Percentiles rank a stretch among this genome's conserved stretches.
phyloP scores from a whole-genome alignment of 2,329 filamentous ascomycete genomes.

The Eutypa lata region DNA sequence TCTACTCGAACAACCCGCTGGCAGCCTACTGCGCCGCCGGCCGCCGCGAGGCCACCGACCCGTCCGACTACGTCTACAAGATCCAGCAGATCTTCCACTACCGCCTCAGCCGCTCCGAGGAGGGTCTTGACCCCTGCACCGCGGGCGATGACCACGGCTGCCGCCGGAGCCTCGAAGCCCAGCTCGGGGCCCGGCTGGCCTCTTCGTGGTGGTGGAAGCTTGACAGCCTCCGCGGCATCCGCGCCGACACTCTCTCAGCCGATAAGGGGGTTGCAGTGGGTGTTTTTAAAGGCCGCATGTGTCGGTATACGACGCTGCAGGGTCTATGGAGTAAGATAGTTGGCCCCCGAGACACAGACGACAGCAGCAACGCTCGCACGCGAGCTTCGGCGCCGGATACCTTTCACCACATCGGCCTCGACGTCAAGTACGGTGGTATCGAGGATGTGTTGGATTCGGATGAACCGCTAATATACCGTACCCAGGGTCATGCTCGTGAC shows the following conservation, averaged over 20 bases:
- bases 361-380: background rate
- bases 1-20: background rate
- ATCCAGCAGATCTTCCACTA: background rate
- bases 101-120: background rate
- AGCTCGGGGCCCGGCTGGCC: background rate
- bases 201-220: background rate
- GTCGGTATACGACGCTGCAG: background rate
- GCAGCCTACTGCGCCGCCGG: background rate
- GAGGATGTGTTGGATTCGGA: background rate
- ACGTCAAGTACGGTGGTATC: background rate
- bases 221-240: background rate
- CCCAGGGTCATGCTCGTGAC: background rate
- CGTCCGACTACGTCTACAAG: background rate
- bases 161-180: background rate
- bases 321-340: background rate
- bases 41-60: background rate
- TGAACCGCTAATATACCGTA: background rate
- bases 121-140: background rate
- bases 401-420: background rate
- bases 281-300: background rate
- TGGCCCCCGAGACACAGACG: background rate
- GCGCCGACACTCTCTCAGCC: background rate
- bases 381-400: background rate
- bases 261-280: background rate
- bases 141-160: background rate